These are phyloP conservation scores for Tephrocybe sp. DNA, from an alignment of 768 basidiomycete species.

Conservation along the genomic window DNA sequence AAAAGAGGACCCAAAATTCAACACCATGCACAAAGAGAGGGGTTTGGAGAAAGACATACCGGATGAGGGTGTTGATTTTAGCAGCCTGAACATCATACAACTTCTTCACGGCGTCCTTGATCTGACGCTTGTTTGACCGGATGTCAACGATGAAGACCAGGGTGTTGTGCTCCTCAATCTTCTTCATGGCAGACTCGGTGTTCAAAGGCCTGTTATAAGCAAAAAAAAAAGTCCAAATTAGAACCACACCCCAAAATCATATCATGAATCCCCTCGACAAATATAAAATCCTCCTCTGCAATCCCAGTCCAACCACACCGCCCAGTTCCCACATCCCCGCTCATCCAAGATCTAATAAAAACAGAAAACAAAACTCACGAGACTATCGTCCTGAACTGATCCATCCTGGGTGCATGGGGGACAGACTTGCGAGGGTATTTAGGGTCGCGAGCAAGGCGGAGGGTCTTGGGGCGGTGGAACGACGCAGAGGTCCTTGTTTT, in stretches of 20 bases:
- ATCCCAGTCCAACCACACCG: not conserved
- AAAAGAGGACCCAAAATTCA: not conserved
- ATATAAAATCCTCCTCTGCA: not conserved
- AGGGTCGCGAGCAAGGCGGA: constrained; percentile 78
- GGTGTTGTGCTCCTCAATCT: constrained; percentile 99
- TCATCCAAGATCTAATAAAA: not conserved
- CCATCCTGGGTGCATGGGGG: constrained; percentile 91
- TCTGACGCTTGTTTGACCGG: constrained; percentile 96
- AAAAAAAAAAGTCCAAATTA: not conserved
- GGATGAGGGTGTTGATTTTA: constrained; percentile 97
- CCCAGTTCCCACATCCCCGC: too few relatives aligned
- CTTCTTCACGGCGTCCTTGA: constrained; percentile 99
- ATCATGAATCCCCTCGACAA: not conserved
- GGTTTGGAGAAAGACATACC: constrained; percentile 49
- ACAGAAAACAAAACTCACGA: constrained; percentile 54
- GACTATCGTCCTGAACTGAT: constrained; percentile 92
- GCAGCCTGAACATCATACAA: constrained; percentile 95
- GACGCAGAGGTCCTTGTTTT: constrained; percentile 85
- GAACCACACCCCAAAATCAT: not conserved
- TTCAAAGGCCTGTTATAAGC: constrained; percentile 63
- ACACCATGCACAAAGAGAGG: not conserved
- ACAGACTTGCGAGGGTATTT: constrained; percentile 96
- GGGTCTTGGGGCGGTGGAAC: constrained; percentile 96
- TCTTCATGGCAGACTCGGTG: constrained; percentile 99
- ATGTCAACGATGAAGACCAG: constrained; percentile 97